Evolutionary conservation across 441 rosid genomes (phyloP).

Genomic region (Hypseocharis bilobata): DNA sequence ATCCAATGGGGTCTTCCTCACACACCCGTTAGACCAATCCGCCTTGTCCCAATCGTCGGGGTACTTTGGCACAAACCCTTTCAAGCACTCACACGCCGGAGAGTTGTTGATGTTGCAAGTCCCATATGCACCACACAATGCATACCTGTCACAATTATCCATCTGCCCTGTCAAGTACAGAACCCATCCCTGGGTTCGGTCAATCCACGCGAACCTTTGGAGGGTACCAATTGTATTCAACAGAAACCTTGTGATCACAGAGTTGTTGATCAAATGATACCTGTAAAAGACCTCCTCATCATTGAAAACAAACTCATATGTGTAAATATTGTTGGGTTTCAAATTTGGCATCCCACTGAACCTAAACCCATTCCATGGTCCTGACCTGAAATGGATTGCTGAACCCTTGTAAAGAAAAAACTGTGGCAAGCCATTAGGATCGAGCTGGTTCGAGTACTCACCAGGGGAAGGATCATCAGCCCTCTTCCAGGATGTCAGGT

Average conservation of each 20-base stretch:
- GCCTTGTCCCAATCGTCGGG: slow-evolving; percentile 46
- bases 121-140: slow-evolving; percentile 23
- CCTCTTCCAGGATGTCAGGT: background rate
- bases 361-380: slow-evolving; percentile 20
- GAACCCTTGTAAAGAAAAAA: background rate
- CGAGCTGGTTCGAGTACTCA: background rate
- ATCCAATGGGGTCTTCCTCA: slow-evolving; percentile 36
- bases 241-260: background rate
- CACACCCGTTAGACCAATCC: slow-evolving; percentile 64
- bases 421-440: slow-evolving; percentile 19
- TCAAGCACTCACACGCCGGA: slow-evolving; percentile 59
- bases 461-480: slow-evolving; percentile 2
- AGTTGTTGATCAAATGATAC: background rate
- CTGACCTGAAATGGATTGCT: slow-evolving; percentile 1
- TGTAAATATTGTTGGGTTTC: background rate
- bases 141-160: slow-evolving; percentile 25
- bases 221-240: background rate
- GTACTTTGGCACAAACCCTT: slow-evolving; percentile 25
- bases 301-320: slow-evolving; percentile 8
- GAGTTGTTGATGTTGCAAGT: slow-evolving; percentile 20
- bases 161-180: background rate
- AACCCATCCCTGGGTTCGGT: slow-evolving; percentile 2
- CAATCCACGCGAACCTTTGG: slow-evolving; percentile 5
- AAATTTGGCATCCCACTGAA: background rate
- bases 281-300: slow-evolving; percentile 18